Evolutionary conservation across 257 asterid genomes (phyloP), one percentile per base, ranked within the genome.

Genomic region (Catharanthus roseus): DNA sequence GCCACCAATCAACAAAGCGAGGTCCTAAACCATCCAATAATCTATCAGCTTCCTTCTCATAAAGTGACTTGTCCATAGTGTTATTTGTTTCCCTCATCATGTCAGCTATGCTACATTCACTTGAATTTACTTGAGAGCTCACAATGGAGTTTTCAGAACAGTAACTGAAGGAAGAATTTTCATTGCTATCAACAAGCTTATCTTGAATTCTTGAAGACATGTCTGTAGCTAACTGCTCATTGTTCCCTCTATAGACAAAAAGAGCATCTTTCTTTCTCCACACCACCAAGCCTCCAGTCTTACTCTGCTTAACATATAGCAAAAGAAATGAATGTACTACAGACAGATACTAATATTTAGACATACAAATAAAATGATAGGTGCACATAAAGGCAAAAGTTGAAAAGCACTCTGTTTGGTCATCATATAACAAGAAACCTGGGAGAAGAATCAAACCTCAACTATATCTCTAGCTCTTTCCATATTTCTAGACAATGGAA

Each of bases 1-100:
- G 77, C 99, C 99, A 93, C 99, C 99, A 91, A 78, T 91, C 99
- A 72, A 83, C 85, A 82, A 86, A 93, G 45, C 96, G 97, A 28
- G 99, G 97, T 55, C 99, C 99, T 76, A 93, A 77, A 54, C 88
- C 90, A 77, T 91, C 93, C 87, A 93, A 80, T 67, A 93, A 83
- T 78, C 97, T 81, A 85, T 93, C 95, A 61, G 82, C 78, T 86
- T 93, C 99, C 78, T 90, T 83, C 77, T 85, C 96, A 68, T 84
- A 91, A 11, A 93, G 88, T 36, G 99, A 80, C 61, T 80, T 50
- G 65, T 78, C 86, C 80, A 74, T 75, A 68, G 62, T 70, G 75
- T 69, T 72, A 58, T 83, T 83, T 28, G 56, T 69, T 77, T 65
- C 85, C 72, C 70, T 62, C 61, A 34, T 58, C 75, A 72, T 72